Conservation (phyloP, 1,284 basidiomycete genomes). For the Bjerkandera adusta region DNA sequence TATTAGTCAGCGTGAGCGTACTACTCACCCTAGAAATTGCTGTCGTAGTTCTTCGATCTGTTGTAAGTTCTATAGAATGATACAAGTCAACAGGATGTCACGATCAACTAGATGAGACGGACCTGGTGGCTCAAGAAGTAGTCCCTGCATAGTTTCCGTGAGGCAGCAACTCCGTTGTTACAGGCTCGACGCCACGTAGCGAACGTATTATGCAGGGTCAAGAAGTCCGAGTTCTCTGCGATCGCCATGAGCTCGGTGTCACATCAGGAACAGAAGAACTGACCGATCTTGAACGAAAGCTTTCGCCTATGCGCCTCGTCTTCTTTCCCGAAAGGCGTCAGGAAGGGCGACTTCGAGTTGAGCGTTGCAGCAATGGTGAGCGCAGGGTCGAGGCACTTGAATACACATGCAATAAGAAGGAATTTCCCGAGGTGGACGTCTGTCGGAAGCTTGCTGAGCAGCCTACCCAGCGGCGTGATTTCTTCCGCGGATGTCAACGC, state of each 20-base stretch:
- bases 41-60: conserved; percentile 97
- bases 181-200: conserved; percentile 84
- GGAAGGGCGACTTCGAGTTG: conserved; percentile 92
- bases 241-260: conserved; percentile 5
- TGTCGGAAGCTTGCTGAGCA: conserved; percentile 91
- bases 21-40: conserved; percentile 77
- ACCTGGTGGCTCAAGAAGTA: conserved; percentile 89
- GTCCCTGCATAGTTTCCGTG: conserved; percentile 77
- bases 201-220: conserved; percentile 93
- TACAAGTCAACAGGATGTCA: background rate
- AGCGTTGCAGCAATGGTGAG: conserved; percentile 93
- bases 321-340: conserved; percentile 88
- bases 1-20: background rate
- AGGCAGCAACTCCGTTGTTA: conserved; percentile 47
- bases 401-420: conserved; percentile 81
- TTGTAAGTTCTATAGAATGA: conserved; percentile 69
- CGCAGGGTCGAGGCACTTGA: conserved; percentile 93
- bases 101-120: conserved; percentile 13
- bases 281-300: conserved; percentile 75
- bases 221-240: conserved; percentile 92
- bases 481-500: conserved; percentile 87
- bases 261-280: conserved; percentile 24
- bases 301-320: conserved; percentile 87
- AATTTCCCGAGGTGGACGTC: conserved; percentile 98
- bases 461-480: conserved; percentile 92